These are phyloP conservation scores for Penicillium flavigenum DNA, from an alignment of 495 filamentous ascomycete genomes.

Conservation along the genomic window DNA sequence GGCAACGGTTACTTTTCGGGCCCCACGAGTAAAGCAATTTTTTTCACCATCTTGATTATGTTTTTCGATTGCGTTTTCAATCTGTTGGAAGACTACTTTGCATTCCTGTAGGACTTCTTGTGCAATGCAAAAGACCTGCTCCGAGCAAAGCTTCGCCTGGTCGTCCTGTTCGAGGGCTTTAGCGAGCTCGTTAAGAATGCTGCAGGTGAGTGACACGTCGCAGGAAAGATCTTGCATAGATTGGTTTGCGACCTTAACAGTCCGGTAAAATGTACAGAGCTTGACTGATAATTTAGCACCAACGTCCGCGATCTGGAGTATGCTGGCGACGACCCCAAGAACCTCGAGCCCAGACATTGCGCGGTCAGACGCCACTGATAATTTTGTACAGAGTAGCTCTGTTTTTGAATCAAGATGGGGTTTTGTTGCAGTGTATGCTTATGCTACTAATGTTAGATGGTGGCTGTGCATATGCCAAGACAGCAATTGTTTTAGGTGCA, in stretches of 20 bases:
- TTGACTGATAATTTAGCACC: background rate
- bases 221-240: slow-evolving; percentile 1
- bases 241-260: background rate
- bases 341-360: background rate
- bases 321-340: background rate
- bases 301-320: background rate
- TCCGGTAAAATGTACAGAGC: slow-evolving; percentile 3
- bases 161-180: slow-evolving; percentile 23
- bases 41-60: slow-evolving; percentile 3
- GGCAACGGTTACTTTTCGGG: slow-evolving; percentile 23
- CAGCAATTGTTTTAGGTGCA: too few relatives aligned
- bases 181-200: slow-evolving; percentile 21
- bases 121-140: slow-evolving; percentile 22
- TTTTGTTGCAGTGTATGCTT: too few relatives aligned
- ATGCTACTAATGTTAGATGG: too few relatives aligned
- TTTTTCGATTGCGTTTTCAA: slow-evolving; percentile 6
- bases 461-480: too few relatives aligned
- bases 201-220: slow-evolving; percentile 9
- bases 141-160: slow-evolving; percentile 18
- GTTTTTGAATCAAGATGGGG: too few relatives aligned
- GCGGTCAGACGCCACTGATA: too few relatives aligned
- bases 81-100: slow-evolving; percentile 25
- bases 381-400: too few relatives aligned
- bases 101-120: slow-evolving; percentile 29
- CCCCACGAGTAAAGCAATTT: slow-evolving; percentile 1